Evolutionary conservation across 495 filamentous ascomycete genomes (phyloP).

Genomic region (Saxophila tyrrhenica): DNA sequence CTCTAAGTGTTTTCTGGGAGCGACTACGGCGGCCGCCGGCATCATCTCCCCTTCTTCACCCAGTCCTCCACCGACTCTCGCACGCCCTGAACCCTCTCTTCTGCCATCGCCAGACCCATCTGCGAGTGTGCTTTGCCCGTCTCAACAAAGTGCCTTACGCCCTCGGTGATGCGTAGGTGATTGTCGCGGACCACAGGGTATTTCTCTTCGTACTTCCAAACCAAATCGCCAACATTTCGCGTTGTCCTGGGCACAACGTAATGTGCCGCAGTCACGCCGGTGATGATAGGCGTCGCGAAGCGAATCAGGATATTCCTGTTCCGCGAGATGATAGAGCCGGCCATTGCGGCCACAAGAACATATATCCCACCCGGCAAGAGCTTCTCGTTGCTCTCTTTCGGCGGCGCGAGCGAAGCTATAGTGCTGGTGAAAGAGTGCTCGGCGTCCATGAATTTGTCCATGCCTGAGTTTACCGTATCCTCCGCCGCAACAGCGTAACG

Average conservation of each 20-base stretch:
- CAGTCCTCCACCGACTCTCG: slow-evolving; percentile 70
- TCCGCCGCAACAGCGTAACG: slow-evolving; percentile 57
- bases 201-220: slow-evolving; percentile 82
- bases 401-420: slow-evolving; percentile 72
- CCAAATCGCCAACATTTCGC: slow-evolving; percentile 69
- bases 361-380: slow-evolving; percentile 79
- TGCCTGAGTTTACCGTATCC: slow-evolving; percentile 61
- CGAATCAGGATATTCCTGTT: slow-evolving; percentile 76
- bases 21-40: neutral
- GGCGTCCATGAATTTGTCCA: slow-evolving; percentile 62
- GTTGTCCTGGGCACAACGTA: slow-evolving; percentile 36
- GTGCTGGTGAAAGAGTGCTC: slow-evolving; percentile 80
- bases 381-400: slow-evolving; percentile 67
- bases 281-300: slow-evolving; percentile 43
- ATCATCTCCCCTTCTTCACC: slow-evolving; percentile 76
- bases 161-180: slow-evolving; percentile 55
- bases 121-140: slow-evolving; percentile 61
- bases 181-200: slow-evolving; percentile 68
- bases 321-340: slow-evolving; percentile 74
- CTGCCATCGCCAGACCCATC: slow-evolving; percentile 57
- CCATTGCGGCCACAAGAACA: slow-evolving; percentile 84
- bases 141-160: slow-evolving; percentile 54
- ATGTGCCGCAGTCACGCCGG: slow-evolving; percentile 29
- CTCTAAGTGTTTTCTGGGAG: too few relatives aligned
- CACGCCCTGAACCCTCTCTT: slow-evolving; percentile 61